Evolutionary conservation across 331 rosid genomes (phyloP), one percentile per base, ranked within the genome.

Genomic region (Ulmus americana): DNA sequence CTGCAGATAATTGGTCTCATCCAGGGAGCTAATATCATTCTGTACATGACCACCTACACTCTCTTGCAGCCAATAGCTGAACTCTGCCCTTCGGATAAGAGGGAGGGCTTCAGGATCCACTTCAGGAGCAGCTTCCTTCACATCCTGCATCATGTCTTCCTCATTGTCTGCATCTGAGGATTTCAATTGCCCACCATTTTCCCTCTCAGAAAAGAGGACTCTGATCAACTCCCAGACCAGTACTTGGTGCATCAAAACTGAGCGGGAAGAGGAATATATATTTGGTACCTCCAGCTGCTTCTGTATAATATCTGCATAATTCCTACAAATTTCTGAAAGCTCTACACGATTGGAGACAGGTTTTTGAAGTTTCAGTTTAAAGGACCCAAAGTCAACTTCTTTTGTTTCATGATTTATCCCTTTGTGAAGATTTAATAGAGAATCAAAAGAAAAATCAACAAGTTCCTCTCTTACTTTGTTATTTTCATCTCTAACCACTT

Each of bases 11-110:
- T 71, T 70, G 62, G 90, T 80, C 68, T 85, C 95, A 57, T 85
- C 65, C 65, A 87, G 78, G 63, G 91, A 86, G 81, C 87, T 82
- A 66, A 83, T 72, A 64, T 84, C 84, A 67, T 85, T 83, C 79
- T 92, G 95, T 70, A 92, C 88, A 69, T 79, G 91, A 76, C 83
- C 76, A 48, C 83, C 74, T 55, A 92, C 97, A 80, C 95, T 85
- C 81, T 89, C 98, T 68, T 89, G 95, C 85, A 92, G 69, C 98
- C 98, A 92, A 76, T 80, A 85, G 76, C 97, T 89, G 71, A 89
- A 92, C 81, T 87, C 95, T 55, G 98, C 98, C 84, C 98, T 89
- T 70, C 95, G 85, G 70, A 87, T 68, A 44, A 89, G 83, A 68
- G 95, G 95, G 61, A 89, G 88, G 64, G 97, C 95, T 83, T 87